Percentiles rank a stretch among this genome's conserved stretches.
These are phyloP conservation scores for Acanthamoeba royreba DNA, from an alignment of 208 protist genomes.

Conservation along the genomic window DNA sequence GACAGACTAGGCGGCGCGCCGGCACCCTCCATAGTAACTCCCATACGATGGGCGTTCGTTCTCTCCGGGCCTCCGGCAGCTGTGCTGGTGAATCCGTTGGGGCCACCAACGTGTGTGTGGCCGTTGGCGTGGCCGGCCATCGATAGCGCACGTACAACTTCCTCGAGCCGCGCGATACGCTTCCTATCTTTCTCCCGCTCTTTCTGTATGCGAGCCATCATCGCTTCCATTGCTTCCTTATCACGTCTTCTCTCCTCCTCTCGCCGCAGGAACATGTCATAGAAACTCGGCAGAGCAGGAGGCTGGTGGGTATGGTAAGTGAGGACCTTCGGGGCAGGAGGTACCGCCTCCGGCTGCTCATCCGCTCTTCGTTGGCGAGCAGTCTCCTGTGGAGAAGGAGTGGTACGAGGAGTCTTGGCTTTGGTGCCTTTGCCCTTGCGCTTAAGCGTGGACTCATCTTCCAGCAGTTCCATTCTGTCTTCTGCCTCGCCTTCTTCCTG, in stretches of 20 bases:
- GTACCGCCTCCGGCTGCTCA: no score
- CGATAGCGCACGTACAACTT: neutral
- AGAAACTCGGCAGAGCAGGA: neutral
- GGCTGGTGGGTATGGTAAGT: neutral
- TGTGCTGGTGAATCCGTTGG: no score
- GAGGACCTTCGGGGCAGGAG: no score
- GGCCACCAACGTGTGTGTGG: neutral
- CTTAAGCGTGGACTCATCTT: neutral
- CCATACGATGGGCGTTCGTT: neutral
- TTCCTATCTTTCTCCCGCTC: neutral
- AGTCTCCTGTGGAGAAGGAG: neutral
- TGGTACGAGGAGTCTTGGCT: neutral
- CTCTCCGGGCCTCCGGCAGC: no score
- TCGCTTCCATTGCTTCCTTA: constrained; percentile 8
- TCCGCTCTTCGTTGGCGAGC: no score
- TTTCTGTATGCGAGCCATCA: neutral
- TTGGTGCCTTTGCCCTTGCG: no score
- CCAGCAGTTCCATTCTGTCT: neutral
- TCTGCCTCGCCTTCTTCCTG: neutral
- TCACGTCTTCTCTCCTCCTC: neutral
- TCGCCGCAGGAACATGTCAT: neutral
- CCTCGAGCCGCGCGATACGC: neutral
- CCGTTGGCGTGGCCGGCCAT: neutral
- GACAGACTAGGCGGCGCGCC: neutral
- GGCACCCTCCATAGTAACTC: neutral